Base-by-base conservation (phyloP, 2,329 filamentous ascomycete species). In the Clonostachys sp. region DNA sequence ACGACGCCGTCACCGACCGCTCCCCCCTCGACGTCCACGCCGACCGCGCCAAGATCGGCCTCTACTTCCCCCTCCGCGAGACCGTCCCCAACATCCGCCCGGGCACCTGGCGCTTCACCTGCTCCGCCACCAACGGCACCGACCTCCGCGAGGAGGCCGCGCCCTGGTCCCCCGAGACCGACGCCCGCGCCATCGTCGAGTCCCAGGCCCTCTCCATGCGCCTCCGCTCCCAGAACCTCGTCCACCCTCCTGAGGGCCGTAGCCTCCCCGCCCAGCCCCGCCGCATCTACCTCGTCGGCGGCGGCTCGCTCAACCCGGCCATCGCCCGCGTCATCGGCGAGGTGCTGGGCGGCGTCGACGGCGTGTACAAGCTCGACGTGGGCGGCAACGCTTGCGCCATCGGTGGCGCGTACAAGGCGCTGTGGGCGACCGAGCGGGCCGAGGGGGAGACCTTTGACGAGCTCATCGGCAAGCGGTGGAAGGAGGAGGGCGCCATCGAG, bases 61-160 rank as follows among this genome's bases (percentile, higher is more conserved):
- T 97, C n/a, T 97, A 91, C 75, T 99, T 97, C 67, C 89, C 90
- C 14, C 84, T 94, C 3, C 91, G 90, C 3, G 94, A 99, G 70
- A 96, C 96, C 61, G 92, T 99, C 5, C 94, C 94, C 45, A 96
- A 96, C 63, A 81, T 96, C 50, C 82, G 76, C 47, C 81, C 87
- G 1, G 92, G 94, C 45, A 91, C 87, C 42, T 97, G 90, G 88
- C 85, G 91, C 43, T 96, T 87, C 73, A 81, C 78, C 17, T 79
- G 77, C 49, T 63, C 74, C 46, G 60, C 63, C 2, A 65, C 81
- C 14, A 75, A 81, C 56, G 80, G 81, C 53, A 72, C 73, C 38
- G 73, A 71, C 34, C 69, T 83, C 2, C 55, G 56, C 9, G 59
- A 71, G 48, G 61, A 66, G 53, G 40, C 55, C 10, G 44, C 45